phyloP scores from a whole-genome alignment of 2,329 filamentous ascomycete genomes.

The Ophiostoma sp. region DNA sequence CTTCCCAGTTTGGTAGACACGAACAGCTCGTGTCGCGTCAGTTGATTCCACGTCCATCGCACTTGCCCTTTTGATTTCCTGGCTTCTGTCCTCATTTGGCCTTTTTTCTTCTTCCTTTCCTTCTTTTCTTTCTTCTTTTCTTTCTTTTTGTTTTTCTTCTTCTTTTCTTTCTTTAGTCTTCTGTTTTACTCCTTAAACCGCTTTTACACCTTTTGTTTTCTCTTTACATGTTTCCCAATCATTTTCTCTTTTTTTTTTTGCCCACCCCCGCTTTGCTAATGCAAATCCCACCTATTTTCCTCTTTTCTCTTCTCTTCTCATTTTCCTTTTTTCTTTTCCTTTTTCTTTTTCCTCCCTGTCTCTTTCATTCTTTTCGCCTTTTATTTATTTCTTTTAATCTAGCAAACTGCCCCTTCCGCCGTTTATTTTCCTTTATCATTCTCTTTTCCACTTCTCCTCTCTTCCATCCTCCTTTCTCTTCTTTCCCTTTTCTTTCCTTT shows the following conservation, averaged over 20 bases:
- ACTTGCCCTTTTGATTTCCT: neutral
- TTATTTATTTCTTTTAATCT: neutral
- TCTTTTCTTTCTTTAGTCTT: neutral
- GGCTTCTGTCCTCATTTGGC: neutral
- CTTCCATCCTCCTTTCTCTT: slow-evolving; percentile 7
- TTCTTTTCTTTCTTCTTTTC: neutral
- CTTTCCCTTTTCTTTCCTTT: slow-evolving; percentile 4
- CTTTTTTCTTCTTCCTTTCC: neutral
- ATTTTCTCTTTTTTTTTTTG: neutral
- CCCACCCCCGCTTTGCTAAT: slow-evolving; percentile 2
- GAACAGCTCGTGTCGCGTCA: neutral
- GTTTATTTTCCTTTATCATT: neutral
- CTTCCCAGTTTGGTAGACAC: neutral
- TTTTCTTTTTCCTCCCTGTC: neutral
- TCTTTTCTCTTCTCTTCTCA: neutral
- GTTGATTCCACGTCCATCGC: neutral
- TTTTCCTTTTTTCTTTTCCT: neutral
- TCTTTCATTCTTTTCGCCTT: neutral
- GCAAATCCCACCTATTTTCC: neutral
- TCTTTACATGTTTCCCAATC: neutral
- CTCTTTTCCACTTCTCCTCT: slow-evolving; percentile 11
- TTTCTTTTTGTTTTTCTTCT: slow-evolving; percentile 4
- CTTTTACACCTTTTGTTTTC: neutral
- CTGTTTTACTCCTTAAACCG: too few species aligned
- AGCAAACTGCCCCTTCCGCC: slow-evolving; percentile 2